Evolutionary conservation across 1,284 basidiomycete genomes (phyloP).

Genomic region (Irpex sp.): DNA sequence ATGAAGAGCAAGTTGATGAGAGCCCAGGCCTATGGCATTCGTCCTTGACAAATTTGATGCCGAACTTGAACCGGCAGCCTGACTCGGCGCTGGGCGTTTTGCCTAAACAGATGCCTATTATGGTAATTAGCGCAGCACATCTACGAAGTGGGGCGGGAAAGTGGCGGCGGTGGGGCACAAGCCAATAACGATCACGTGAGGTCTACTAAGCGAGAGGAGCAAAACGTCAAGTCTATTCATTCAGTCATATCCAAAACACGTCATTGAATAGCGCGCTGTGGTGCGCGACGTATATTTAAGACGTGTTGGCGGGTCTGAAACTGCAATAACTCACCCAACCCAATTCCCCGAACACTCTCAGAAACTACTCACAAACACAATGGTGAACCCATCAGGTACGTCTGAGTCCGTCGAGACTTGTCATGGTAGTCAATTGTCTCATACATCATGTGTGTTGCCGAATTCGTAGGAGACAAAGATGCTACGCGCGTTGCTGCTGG

Average conservation of each 20-base stretch:
- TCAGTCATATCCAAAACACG: neutral
- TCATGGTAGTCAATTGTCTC: neutral
- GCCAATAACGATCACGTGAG: neutral
- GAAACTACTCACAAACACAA: neutral
- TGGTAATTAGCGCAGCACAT: neutral
- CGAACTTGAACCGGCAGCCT: neutral
- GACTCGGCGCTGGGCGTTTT: neutral
- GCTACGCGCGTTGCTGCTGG: slow-evolving; percentile 44
- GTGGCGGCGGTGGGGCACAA: neutral
- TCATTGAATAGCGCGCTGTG: neutral
- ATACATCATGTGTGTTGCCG: neutral
- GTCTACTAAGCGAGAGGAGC: neutral
- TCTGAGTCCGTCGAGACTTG: too few relatives aligned
- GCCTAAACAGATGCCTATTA: neutral
- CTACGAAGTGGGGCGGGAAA: neutral
- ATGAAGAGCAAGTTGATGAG: too few relatives aligned
- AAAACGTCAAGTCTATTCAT: neutral
- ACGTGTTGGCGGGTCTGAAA: neutral
- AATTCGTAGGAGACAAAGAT: slow-evolving; percentile 26
- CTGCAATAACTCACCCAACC: neutral
- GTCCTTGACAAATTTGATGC: too few relatives aligned
- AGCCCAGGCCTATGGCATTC: too few relatives aligned
- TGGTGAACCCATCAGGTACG: neutral
- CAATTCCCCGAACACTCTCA: neutral
- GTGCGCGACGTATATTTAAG: neutral